Evolutionary conservation across 2,329 filamentous ascomycete species (phyloP).

Genomic region (Fusarium odoratissimum): DNA sequence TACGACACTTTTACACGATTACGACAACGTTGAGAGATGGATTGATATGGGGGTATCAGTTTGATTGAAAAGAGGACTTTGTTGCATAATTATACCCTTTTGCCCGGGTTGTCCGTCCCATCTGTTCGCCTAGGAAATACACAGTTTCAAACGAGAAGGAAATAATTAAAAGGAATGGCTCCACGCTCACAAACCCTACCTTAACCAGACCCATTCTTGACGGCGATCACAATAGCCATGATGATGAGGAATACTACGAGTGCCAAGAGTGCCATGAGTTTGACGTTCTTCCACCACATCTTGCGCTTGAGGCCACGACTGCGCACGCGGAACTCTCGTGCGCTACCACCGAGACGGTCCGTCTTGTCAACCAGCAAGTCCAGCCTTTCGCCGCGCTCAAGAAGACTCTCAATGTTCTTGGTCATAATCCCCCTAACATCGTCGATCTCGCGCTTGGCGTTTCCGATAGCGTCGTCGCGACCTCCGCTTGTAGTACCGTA

Average conservation of each 20-base stretch:
- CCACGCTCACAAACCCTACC: conserved; percentile 2
- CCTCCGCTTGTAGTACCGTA: conserved; percentile 83
- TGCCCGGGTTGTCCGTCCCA: conserved; percentile 32
- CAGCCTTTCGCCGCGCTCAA: conserved; percentile 92
- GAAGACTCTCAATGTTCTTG: conserved; percentile 88
- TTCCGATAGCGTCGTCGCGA: conserved; percentile 83
- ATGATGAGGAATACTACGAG: conserved; percentile 74
- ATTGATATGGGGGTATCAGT: conserved; percentile 20
- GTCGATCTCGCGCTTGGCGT: conserved; percentile 90
- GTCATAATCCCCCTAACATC: conserved; percentile 95
- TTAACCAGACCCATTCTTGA: conserved; percentile 56
- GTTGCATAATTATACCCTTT: conserved; percentile 43
- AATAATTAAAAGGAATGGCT: conserved; percentile 35
- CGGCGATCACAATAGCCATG: conserved; percentile 64
- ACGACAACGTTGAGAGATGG: background rate
- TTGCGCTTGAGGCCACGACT: conserved; percentile 86
- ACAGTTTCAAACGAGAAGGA: conserved; percentile 33
- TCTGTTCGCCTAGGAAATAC: conserved; percentile 40
- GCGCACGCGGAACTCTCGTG: conserved; percentile 88
- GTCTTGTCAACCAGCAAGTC: conserved; percentile 97
- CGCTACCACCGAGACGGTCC: conserved; percentile 86
- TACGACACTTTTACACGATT: conserved; percentile 2
- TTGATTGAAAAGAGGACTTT: conserved; percentile 39
- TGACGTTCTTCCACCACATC: conserved; percentile 99
- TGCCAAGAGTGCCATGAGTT: conserved; percentile 84